Evolutionary conservation across 345 rosid genomes (phyloP).

Genomic region (Salix exigua): DNA sequence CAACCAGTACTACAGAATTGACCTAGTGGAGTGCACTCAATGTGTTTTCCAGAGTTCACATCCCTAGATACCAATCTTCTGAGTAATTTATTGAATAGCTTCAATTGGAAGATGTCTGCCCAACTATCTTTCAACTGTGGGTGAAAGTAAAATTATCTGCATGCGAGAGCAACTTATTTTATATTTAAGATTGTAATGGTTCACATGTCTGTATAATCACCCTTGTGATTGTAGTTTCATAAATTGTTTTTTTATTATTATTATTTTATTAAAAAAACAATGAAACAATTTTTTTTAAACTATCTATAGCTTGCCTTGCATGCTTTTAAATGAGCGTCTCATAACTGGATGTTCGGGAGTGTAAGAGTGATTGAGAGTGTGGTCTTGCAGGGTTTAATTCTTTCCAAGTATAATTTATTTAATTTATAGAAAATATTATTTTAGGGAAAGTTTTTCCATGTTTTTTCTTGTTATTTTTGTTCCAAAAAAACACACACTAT

Average conservation of each 20-base stretch:
- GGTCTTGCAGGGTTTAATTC: too few relatives aligned
- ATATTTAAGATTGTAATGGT: not conserved
- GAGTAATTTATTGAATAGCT: constrained; percentile 1
- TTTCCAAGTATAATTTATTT: too few relatives aligned
- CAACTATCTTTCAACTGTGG: not conserved
- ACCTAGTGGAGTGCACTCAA: not conserved
- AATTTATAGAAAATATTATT: too few relatives aligned
- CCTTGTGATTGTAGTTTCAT: not conserved
- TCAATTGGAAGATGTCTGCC: not conserved
- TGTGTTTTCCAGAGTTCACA: not conserved
- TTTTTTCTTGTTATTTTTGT: too few relatives aligned
- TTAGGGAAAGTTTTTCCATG: too few relatives aligned
- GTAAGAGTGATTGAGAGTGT: too few relatives aligned
- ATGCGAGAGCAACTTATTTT: not conserved
- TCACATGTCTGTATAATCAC: not conserved
- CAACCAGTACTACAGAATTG: not conserved
- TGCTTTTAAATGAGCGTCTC: too few relatives aligned
- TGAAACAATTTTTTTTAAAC: too few relatives aligned
- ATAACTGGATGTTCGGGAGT: too few relatives aligned
- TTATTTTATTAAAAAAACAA: too few relatives aligned
- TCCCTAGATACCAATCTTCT: not conserved
- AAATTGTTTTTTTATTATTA: not conserved
- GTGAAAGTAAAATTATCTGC: not conserved
- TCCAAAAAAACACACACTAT: too few relatives aligned
- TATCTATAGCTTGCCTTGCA: too few relatives aligned